Base-by-base conservation (phyloP, 116 monocot genomes). In the Thalassia testudinum region DNA sequence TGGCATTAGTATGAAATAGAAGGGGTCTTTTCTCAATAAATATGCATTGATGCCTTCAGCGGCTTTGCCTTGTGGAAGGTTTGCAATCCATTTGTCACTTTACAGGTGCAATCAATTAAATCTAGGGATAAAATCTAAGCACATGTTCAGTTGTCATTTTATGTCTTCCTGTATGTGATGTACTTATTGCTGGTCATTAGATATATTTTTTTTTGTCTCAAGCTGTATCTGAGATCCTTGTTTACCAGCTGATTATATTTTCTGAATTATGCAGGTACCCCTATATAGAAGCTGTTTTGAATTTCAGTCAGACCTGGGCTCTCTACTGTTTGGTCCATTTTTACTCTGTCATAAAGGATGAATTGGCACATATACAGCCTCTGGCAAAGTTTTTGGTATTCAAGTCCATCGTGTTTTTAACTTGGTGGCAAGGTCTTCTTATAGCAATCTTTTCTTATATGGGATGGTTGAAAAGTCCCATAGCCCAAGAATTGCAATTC, bases 301-400 rank as follows among this genome's bases (percentile, higher is more conserved):
- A 92, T 67, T 92, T 92, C 66, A 92, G 91, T 65, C 91, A 92
- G 57, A 68, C 91, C 47, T 92, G 91, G 91, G 86, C 91, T 5
- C 58, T 92, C 26, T 92, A 92, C 67, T 86, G 91, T 61, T 66
- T 92, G 45, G 70, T 92, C 27, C 91, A 79, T 43, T 82, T 84
- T 58, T 88, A 88, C 68, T 63, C 88, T 52, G 79, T 68, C 54
- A 79, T 62, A 54, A 83, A 79, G 66, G 76, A 88, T 69, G 79
- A 82, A 66, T 60, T 88, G 26, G 79, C 67, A 8, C 79, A 79
- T 62, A 88, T 88, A 55, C 76, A 79, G 30, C 88, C 88, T 24
- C 62, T 88, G 30, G 76, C 88, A 12, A 88, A 88, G 61, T 88
- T 88, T 52, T 48, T 88, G 50, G 71, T 74, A 37, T 88, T 88